Evolutionary conservation across 495 filamentous ascomycete species (phyloP), one percentile per base, ranked within the genome.

Genomic region (Letharia lupina): DNA sequence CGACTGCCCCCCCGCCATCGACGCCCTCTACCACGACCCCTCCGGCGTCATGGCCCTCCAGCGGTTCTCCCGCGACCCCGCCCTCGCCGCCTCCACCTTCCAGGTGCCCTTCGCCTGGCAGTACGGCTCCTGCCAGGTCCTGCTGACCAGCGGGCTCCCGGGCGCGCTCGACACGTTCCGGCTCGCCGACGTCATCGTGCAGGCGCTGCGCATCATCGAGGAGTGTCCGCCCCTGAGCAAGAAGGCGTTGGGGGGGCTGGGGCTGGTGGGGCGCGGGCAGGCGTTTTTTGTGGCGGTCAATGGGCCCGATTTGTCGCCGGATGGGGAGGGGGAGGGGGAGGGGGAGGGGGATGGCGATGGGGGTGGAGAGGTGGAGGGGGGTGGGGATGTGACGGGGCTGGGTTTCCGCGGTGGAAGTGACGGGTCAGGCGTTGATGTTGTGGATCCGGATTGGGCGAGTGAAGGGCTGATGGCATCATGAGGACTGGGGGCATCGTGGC

Each of bases 1-100:
- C 5, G 10, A 65, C 56, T 65, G 63, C 56, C n/a, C 20, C 44
- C 3, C 2, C 9, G 56, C 56, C 54, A 65, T 65, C 63, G 56
- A 65, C 3, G 2, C 13, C 20, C 45, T 65, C 11, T 8, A 59
- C n/a, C 63, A 60, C 31, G 63, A 65, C 16, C 56, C 56, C 12
- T 28, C 54, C 5, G 56, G 42, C 31, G 41, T 31, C 12, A 60
- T 65, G 63, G 42, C 7, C 3, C 7, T 4, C 12, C 54, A 59
- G 16, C 11, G 8, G 0, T 60, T 65, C 33, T 15, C 41, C 20
- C 57, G 23, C 7, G n/a, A 10, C n/a, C 20, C 1, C 47, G 4
- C n/a, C 47, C 1, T 28, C 23, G 23, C 23, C 44, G 20, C 23
- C 10, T 2, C 28, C 12, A 12, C 20, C 20, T 65, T 35, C 33